These are phyloP conservation scores for Rhizopogon rudus DNA, from an alignment of 768 basidiomycete genomes.

Conservation along the genomic window DNA sequence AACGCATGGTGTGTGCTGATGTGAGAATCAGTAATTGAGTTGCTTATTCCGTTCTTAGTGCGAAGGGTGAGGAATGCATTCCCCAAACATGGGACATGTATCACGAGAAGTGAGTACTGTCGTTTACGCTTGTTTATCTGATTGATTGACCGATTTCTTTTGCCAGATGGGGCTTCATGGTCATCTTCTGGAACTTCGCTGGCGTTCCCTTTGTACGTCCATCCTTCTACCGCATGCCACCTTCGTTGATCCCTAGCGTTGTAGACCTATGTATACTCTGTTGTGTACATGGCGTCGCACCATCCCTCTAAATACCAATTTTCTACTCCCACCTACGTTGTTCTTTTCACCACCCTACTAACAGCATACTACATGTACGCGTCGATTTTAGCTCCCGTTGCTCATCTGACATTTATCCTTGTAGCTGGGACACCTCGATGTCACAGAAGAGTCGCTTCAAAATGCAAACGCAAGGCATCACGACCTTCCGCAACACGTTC, in stretches of 20 bases:
- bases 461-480: slow-evolving; percentile 92
- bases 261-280: slow-evolving; percentile 94
- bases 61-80: slow-evolving; percentile 92
- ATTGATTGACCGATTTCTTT: slow-evolving; percentile 1
- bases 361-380: slow-evolving; percentile 79
- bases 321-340: slow-evolving; percentile 67
- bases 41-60: slow-evolving; percentile 35
- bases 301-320: slow-evolving; percentile 85
- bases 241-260: not conserved
- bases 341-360: slow-evolving; percentile 71
- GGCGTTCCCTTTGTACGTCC: slow-evolving; percentile 85
- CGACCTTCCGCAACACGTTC: slow-evolving; percentile 84
- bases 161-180: slow-evolving; percentile 85
- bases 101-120: slow-evolving; percentile 75
- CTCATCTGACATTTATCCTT: slow-evolving; percentile 1
- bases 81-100: slow-evolving; percentile 99
- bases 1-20: slow-evolving; percentile 72
- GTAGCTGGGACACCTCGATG: slow-evolving; percentile 91
- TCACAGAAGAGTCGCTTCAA: slow-evolving; percentile 97
- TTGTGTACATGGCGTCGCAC: slow-evolving; percentile 96
- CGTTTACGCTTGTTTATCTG: not conserved
- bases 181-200: slow-evolving; percentile 97
- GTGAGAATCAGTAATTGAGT: not conserved
- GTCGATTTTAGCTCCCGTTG: not conserved
- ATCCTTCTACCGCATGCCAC: not conserved